Base-by-base conservation (phyloP, 441 rosid species). In the Pelargonium cotyledonis region DNA sequence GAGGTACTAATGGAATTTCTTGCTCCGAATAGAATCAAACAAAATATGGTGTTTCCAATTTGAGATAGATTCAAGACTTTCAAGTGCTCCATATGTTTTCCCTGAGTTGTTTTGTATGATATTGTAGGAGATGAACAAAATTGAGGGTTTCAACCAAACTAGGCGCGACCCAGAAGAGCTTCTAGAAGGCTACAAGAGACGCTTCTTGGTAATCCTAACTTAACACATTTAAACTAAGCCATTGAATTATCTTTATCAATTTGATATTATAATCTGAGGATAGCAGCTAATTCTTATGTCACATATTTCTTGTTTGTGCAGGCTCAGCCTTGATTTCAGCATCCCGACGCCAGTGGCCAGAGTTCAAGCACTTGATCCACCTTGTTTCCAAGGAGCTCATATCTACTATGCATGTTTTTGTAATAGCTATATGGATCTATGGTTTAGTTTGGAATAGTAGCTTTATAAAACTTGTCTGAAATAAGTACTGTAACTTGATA, bases 111-210 rank as follows among this genome's bases (percentile, higher is more conserved):
- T 16, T 47, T 57, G 43, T 63, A 18, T n/a, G 23, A 12, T 15
- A 8, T 31, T 63, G 47, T 47, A 89, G 97, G 91, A 85, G 74
- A 82, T 89, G 80, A 84, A 85, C 81, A 85, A 82, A 65, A 86
- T 58, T 2, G 88, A 91, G 74, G 90, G 76, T 67, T 91, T 82
- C 80, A 82, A 72, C 11, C 86, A 88, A 77, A 88, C 96, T 57
- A 75, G 82, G 16, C 74, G 75, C 46, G 83, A 87, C 74, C 92
- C 90, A 21, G 77, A 79, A 69, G 91, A 80, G 72, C 76, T 82
- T 19, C 81, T 92, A 12, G 92, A 88, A 77, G 81, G 78, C 77
- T 85, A 79, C 82, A 88, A 79, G 80, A 84, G 62, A 78, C 86
- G 88, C 26, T 84, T 85, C 65, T 21, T 63, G 79, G 87, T 84